Evolutionary conservation across 1,284 basidiomycete genomes (phyloP), one percentile per base, ranked within the genome.

Genomic region (Pseudozyma tsukubaensis): DNA sequence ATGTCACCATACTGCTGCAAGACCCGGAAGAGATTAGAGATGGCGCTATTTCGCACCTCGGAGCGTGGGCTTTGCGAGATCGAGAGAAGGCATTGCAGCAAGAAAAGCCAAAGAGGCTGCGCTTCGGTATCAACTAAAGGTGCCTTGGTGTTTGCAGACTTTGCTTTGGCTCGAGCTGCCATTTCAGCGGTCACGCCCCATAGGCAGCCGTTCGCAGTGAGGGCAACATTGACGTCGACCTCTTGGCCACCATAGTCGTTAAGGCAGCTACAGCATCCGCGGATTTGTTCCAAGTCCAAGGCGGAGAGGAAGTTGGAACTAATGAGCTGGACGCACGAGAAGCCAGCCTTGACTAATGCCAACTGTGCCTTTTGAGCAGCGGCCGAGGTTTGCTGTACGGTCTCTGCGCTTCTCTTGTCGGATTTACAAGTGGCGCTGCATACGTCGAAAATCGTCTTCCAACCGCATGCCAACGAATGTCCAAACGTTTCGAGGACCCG

Each of bases 1-100:
- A 91, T 92, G 11, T 90, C 89, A 5, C 94, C 95, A 83, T 98
- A 98, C 18, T 97, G 88, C 84, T 96, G 93, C 85, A 98, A 89
- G 0, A 94, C 94, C 45, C 94, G 89, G 87, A 97, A 99, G 57
- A 99, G 86, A 2, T 94, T 97, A 84, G 97, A 94, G 62, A 98
- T 95, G 3, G 95, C 94, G 2, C 94, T 93, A 69, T 92, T 91
- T 13, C 95, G 89, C 0, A 97, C 94, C 81, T 98, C 94, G 32
- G 91, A 89, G 24, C 95, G 88, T 0, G 88, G 81, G 81, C 97
- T 96, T 3, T 90, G 89, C 70, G 93, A 93, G 1, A 98, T 87
- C 0, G 90, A 90, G 3, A 95, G 88, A 8, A 98, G 89, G 83
- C 94, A 92, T 1, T 91, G 87, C 2, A 99, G 86, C 16, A 98